These are phyloP conservation scores for Rhodamnia argentea DNA, from an alignment of 345 rosid species.

Conservation along the genomic window DNA sequence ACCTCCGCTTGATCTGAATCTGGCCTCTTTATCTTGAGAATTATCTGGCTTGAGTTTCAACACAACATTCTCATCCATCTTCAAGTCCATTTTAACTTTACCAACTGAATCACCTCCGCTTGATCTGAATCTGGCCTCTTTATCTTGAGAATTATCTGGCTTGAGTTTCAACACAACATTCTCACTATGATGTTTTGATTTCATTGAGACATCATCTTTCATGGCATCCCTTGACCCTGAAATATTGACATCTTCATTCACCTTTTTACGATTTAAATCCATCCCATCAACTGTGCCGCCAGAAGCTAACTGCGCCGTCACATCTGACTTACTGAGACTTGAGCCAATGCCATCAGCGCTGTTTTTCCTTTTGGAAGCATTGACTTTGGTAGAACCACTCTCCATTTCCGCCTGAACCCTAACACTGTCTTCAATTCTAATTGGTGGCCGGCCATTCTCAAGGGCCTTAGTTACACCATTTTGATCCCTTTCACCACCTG, in stretches of 20 bases:
- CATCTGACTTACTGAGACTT: not conserved
- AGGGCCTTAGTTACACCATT: slow-evolving; percentile 11
- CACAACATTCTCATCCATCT: slow-evolving; percentile 16
- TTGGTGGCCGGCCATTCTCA: slow-evolving; percentile 27
- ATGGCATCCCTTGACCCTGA: slow-evolving; percentile 13
- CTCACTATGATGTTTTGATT: slow-evolving; percentile 13
- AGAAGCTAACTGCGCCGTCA: not conserved
- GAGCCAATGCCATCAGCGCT: slow-evolving; percentile 1
- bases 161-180: slow-evolving; percentile 13
- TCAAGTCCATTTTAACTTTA: slow-evolving; percentile 13
- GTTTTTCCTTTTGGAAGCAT: slow-evolving; percentile 10
- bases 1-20: slow-evolving; percentile 21
- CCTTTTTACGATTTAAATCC: slow-evolving; percentile 13
- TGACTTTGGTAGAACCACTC: slow-evolving; percentile 7
- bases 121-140: slow-evolving; percentile 22
- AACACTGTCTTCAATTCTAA: slow-evolving; percentile 12
- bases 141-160: slow-evolving; percentile 19
- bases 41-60: slow-evolving; percentile 16
- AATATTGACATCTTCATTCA: slow-evolving; percentile 3
- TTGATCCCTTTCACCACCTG: slow-evolving; percentile 19
- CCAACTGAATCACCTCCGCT: slow-evolving; percentile 22
- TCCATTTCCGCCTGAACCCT: slow-evolving; percentile 2
- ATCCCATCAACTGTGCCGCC: not conserved
- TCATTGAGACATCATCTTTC: slow-evolving; percentile 4
- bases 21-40: slow-evolving; percentile 25